Percentiles rank a stretch among this genome's conserved stretches.
Evolutionary conservation across 768 basidiomycete species (phyloP).

Genomic region (Chalciporus chontae): DNA sequence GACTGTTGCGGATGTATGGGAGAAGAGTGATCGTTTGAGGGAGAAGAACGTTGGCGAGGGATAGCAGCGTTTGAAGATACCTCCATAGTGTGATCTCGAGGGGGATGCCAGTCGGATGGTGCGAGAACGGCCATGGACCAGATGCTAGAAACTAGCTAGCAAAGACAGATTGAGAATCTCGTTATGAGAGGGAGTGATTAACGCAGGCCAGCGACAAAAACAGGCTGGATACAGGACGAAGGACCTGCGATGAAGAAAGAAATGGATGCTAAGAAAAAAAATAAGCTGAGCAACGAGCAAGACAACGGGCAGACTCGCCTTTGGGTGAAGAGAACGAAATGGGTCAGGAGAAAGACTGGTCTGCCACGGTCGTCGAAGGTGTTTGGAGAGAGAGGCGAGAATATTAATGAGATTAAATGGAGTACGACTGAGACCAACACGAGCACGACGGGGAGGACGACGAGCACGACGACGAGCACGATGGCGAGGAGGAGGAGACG

Average conservation of each 20-base stretch:
- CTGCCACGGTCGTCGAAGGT: constrained; percentile 3
- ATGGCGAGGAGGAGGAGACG: background rate
- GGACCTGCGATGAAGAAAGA: background rate
- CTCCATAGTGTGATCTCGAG: constrained; percentile 66
- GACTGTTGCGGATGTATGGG: constrained; percentile 27
- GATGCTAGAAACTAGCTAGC: background rate
- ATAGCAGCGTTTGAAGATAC: constrained; percentile 40
- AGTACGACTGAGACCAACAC: background rate
- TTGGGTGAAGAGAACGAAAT: background rate
- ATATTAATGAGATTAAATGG: constrained; percentile 2
- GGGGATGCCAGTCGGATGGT: constrained; percentile 70
- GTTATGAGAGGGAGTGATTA: constrained; percentile 4
- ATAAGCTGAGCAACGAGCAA: no score
- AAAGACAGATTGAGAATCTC: constrained; percentile 3
- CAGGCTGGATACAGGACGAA: constrained; percentile 1
- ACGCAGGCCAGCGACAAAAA: background rate
- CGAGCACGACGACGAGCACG: background rate
- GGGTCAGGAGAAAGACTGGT: background rate
- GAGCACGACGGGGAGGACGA: background rate
- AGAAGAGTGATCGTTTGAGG: constrained; percentile 49
- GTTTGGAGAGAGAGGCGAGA: background rate
- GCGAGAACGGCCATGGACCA: constrained; percentile 75
- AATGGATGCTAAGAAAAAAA: background rate
- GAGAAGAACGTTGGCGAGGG: constrained; percentile 58
- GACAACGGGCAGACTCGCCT: no score